A percentile compares a stretch with the other conserved stretches of the same genome.
Evolutionary conservation across 164 flowering plant species (phyloP).

Genomic region (Tinospora cordifolia): DNA sequence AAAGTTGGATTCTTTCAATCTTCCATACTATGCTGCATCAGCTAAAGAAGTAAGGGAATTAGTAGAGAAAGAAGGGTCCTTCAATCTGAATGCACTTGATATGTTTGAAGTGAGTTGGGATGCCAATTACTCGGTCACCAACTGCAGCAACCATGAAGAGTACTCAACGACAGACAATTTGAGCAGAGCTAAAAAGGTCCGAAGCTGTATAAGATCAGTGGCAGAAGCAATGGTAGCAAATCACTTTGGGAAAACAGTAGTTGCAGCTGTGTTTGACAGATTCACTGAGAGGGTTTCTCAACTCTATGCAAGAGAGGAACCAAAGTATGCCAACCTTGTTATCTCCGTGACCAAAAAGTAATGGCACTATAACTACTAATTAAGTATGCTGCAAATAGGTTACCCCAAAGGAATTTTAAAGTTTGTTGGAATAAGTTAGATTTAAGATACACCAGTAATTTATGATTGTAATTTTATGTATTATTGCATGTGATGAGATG

Average conservation of each 20-base stretch:
- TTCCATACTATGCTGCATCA: slow-evolving; percentile 47
- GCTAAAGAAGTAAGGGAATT: slow-evolving; percentile 28
- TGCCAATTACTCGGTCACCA: not conserved
- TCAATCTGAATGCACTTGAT: slow-evolving; percentile 26
- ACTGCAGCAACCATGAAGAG: not conserved
- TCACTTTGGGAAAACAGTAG: slow-evolving; percentile 30
- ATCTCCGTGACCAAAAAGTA: slow-evolving; percentile 11
- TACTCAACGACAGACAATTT: not conserved
- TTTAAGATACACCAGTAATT: no score
- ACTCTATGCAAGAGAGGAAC: not conserved
- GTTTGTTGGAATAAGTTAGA: no score
- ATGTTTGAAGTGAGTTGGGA: slow-evolving; percentile 28
- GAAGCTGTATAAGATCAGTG: slow-evolving; percentile 35
- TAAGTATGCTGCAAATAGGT: no score
- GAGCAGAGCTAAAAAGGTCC: slow-evolving; percentile 20
- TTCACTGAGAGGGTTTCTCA: slow-evolving; percentile 12
- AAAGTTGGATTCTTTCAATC: slow-evolving; percentile 40
- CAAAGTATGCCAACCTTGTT: not conserved
- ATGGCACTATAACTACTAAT: no score
- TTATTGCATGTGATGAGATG: no score
- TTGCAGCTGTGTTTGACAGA: slow-evolving; percentile 24
- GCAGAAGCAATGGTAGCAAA: slow-evolving; percentile 29
- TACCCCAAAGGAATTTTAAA: no score
- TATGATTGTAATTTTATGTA: no score
- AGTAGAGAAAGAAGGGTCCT: slow-evolving; percentile 47